Base-by-base conservation (phyloP, 352 stramenopile species). In the Pythium aristosporum region DNA sequence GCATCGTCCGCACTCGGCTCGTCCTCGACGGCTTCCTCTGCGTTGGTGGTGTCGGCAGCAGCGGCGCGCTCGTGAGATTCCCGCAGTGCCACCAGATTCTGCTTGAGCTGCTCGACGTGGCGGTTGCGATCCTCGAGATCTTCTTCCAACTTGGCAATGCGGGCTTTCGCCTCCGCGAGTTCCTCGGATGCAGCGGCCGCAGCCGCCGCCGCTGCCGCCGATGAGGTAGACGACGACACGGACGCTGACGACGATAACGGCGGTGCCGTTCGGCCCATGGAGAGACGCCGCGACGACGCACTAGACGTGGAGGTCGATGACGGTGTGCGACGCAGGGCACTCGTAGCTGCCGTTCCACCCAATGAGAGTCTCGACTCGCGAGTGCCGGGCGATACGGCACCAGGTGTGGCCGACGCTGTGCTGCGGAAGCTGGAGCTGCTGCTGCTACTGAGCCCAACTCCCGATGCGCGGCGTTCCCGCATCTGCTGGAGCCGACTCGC, bases 51-150 rank as follows among this genome's bases (percentile, higher is more conserved):
- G 7, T 54, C 48, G 1, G 15, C 41, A 0, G 48, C 28, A 12
- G 44, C 32, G 10, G 32, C 42, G 0, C 67, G 56, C 23, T 71
- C 54, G n/a, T 69, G 67, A 2, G 53, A 57, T 44, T 91, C 75
- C 41, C 83, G 78, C 61, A 89, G 72, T 34, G 85, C 73, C 0
- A 61, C 53, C 15, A 90, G 48, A 28, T 74, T 90, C 49, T 91
- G 82, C 51, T 84, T 84, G 41, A 89, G 55, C 63, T 91, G 82
- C 59, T 89, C 78, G 4, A 89, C 75, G 28, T 83, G 72, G 15
- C 79, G 67, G 51, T 85, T 86, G 57, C 85, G 85, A 62, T 92
- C 77, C 41, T 92, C 80, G 52, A 92, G 61, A 43, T 89, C 79
- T 48, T 86, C 74, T 60, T 92, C 80, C 32, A 92, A 68, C 57